A percentile compares a stretch with the other conserved stretches of the same genome.
phyloP scores from a whole-genome alignment of 164 flowering plant genomes.

The Umbilicus rupestris region DNA sequence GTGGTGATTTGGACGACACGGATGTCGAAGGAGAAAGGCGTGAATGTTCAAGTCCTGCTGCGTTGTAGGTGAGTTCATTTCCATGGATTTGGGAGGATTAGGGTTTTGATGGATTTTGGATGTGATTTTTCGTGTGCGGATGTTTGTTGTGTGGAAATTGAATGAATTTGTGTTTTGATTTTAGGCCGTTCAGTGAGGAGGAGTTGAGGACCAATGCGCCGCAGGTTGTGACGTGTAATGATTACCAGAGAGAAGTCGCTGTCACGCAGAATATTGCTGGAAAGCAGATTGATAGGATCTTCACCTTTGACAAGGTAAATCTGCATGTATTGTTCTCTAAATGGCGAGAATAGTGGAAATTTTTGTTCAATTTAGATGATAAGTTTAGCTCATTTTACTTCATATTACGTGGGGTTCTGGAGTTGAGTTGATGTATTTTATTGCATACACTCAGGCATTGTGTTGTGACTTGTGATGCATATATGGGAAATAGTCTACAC shows the following conservation, averaged over 20 bases:
- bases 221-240: slow-evolving; percentile 80
- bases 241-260: slow-evolving; percentile 72
- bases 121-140: background rate
- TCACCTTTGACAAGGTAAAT: slow-evolving; percentile 83
- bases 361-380: background rate
- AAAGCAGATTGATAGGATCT: slow-evolving; percentile 81
- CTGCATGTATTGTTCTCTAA: background rate
- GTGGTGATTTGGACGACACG: background rate
- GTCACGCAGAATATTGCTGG: slow-evolving; percentile 94
- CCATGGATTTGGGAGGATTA: slow-evolving; percentile 1
- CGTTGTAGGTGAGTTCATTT: slow-evolving; percentile 68
- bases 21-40: slow-evolving; percentile 62
- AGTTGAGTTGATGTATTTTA: too few relatives aligned
- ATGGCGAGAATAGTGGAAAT: background rate
- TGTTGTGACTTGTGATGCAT: too few relatives aligned
- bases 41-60: slow-evolving; percentile 89
- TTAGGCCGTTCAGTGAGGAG: slow-evolving; percentile 86
- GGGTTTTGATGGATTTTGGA: background rate
- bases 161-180: background rate
- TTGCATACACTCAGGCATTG: too few relatives aligned
- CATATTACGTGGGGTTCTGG: too few relatives aligned
- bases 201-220: slow-evolving; percentile 89
- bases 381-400: background rate
- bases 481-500: too few relatives aligned
- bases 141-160: background rate